These are phyloP conservation scores for Neckera pumila DNA, from an alignment of 225 moss, liverwort and hornwort genomes.

Conservation along the genomic window DNA sequence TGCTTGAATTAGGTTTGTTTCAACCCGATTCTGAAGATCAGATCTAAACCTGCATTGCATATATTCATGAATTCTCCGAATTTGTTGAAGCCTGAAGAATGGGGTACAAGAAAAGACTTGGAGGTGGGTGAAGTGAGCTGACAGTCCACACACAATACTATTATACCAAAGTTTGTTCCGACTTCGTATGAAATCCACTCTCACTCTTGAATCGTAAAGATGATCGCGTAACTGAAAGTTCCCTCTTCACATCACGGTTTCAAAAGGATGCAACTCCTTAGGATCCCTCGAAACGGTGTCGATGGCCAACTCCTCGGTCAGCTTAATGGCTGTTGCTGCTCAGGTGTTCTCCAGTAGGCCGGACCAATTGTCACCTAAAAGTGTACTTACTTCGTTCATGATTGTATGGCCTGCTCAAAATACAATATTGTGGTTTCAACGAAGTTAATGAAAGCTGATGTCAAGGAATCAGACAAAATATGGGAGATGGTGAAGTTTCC, in stretches of 20 bases:
- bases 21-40: not conserved
- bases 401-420: not conserved
- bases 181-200: not conserved
- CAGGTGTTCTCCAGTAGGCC: too few species aligned
- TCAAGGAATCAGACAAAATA: not conserved
- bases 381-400: too few species aligned
- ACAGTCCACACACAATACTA: not conserved
- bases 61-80: not conserved
- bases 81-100: not conserved
- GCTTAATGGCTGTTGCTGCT: not conserved
- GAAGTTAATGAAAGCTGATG: not conserved
- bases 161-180: not conserved
- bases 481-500: not conserved
- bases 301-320: too few species aligned
- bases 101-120: not conserved
- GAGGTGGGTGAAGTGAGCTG: not conserved
- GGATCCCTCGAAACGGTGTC: not conserved
- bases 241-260: slow-evolving; percentile 31
- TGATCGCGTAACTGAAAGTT: slow-evolving; percentile 6
- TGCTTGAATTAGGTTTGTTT: not conserved
- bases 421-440: too few species aligned
- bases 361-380: not conserved
- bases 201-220: not conserved
- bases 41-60: not conserved
- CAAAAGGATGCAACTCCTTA: slow-evolving; percentile 16